Percentiles rank a stretch among this genome's conserved stretches.
phyloP scores from a whole-genome alignment of 768 basidiomycete genomes.

The Hericium rajendrae region DNA sequence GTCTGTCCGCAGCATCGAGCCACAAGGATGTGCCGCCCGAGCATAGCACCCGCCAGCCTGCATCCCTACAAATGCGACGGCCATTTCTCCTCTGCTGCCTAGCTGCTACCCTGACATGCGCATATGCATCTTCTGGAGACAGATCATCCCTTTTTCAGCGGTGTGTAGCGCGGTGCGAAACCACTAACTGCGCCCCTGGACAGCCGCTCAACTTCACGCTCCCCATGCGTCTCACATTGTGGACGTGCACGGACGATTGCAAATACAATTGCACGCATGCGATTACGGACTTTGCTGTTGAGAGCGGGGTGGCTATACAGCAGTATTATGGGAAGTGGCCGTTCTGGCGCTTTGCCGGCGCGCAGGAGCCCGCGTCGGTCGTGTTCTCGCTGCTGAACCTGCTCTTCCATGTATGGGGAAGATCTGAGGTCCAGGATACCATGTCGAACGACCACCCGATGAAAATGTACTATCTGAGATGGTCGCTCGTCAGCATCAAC shows the following conservation, averaged over 20 bases:
- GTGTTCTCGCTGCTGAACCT: constrained; percentile 84
- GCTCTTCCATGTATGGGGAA: constrained; percentile 60
- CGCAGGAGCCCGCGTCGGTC: constrained; percentile 93
- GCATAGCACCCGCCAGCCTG: neutral
- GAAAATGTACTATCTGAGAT: constrained; percentile 54
- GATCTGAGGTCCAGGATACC: constrained; percentile 32
- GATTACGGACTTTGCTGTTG: constrained; percentile 50
- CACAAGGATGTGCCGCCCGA: too few relatives aligned
- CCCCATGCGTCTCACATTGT: constrained; percentile 59
- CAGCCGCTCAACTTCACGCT: constrained; percentile 11
- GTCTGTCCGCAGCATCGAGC: too few relatives aligned
- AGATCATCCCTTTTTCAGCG: constrained; percentile 22
- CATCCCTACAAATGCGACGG: neutral
- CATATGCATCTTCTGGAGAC: constrained; percentile 28
- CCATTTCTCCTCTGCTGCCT: neutral
- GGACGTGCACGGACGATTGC: constrained; percentile 86
- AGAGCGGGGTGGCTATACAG: constrained; percentile 35
- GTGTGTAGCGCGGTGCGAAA: constrained; percentile 20
- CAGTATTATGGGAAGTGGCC: constrained; percentile 98
- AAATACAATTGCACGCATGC: constrained; percentile 83
- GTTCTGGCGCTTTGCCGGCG: constrained; percentile 78
- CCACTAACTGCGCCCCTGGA: constrained; percentile 27
- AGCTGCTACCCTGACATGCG: neutral
- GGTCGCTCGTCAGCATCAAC: constrained; percentile 68
- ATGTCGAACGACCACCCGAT: constrained; percentile 57